Evolutionary conservation across 139 green algal genomes (phyloP).

Genomic region (Coelastrella sp.): DNA sequence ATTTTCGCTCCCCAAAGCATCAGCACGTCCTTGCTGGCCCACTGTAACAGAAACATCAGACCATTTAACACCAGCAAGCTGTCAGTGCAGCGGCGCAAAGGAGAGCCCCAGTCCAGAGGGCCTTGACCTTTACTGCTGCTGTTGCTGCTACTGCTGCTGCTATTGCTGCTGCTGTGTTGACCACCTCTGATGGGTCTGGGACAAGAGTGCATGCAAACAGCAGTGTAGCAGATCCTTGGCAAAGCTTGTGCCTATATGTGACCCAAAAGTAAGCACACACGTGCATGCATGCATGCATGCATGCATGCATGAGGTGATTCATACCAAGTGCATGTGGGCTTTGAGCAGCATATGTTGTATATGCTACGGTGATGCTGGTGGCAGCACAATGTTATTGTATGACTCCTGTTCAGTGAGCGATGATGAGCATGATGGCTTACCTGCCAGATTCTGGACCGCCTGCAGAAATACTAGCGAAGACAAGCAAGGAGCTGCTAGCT

Average conservation of each 20-base stretch:
- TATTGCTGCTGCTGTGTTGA: slow-evolving; percentile 4
- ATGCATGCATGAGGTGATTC: too few species aligned
- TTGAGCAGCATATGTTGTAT: too few species aligned
- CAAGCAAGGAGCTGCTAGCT: not conserved
- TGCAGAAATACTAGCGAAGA: not conserved
- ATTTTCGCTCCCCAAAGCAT: slow-evolving; percentile 67
- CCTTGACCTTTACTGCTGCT: slow-evolving; percentile 12
- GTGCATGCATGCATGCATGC: too few species aligned
- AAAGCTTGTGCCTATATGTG: too few species aligned
- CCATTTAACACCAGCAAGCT: slow-evolving; percentile 56
- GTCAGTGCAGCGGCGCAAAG: slow-evolving; percentile 57
- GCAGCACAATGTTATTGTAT: not conserved
- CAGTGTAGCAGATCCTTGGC: too few species aligned
- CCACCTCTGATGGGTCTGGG: not conserved
- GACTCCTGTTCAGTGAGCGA: not conserved
- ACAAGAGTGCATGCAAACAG: not conserved
- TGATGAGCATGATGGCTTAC: not conserved
- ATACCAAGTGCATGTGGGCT: too few species aligned
- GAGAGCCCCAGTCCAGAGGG: slow-evolving; percentile 54
- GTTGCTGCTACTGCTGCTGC: not conserved
- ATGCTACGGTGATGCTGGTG: too few species aligned
- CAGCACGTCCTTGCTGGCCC: slow-evolving; percentile 56
- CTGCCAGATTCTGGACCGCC: not conserved
- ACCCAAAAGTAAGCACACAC: too few species aligned
- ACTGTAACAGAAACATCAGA: slow-evolving; percentile 54